phyloP scores from a whole-genome alignment of 148 eudicot genomes.

The Amaranthus cruentus region DNA sequence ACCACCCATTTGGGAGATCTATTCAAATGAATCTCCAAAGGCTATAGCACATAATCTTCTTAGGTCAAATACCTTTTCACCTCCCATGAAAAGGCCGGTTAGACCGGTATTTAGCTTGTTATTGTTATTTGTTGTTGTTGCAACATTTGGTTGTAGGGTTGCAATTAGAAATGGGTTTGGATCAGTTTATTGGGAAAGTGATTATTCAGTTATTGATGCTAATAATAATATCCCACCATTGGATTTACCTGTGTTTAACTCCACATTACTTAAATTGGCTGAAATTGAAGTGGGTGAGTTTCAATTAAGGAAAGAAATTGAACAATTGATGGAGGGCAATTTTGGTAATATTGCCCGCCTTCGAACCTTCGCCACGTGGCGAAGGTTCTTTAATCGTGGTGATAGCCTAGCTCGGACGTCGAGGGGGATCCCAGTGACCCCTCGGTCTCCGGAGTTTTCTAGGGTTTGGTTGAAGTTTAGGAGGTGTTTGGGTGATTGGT shows the following conservation, averaged over 20 bases:
- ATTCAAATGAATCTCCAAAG: constrained; percentile 22
- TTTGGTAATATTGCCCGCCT: constrained; percentile 26
- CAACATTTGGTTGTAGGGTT: constrained; percentile 42
- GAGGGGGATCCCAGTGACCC: constrained; percentile 33
- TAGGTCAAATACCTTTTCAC: constrained; percentile 22
- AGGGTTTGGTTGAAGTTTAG: constrained; percentile 37
- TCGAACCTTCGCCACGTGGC: constrained; percentile 44
- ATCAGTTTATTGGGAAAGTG: constrained; percentile 21
- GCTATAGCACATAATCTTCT: constrained; percentile 27
- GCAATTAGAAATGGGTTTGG: constrained; percentile 32
- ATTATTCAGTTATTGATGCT: constrained; percentile 10
- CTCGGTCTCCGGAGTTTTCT: constrained; percentile 42
- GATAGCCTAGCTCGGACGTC: constrained; percentile 32
- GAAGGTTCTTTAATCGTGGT: constrained; percentile 28
- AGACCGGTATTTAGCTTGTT: constrained; percentile 46
- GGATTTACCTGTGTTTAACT: constrained; percentile 42
- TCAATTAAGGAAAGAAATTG: constrained; percentile 42
- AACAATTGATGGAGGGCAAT: constrained; percentile 47
- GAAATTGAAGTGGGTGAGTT: constrained; percentile 44
- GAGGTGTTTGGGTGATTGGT: constrained; percentile 51
- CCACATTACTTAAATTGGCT: constrained; percentile 55
- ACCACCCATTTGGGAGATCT: constrained; percentile 28
- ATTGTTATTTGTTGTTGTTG: constrained; percentile 44
- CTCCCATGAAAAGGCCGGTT: constrained; percentile 47
- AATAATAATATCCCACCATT: constrained; percentile 7